Conservation (phyloP, 257 asterid species). For the Solanum commersonii region DNA sequence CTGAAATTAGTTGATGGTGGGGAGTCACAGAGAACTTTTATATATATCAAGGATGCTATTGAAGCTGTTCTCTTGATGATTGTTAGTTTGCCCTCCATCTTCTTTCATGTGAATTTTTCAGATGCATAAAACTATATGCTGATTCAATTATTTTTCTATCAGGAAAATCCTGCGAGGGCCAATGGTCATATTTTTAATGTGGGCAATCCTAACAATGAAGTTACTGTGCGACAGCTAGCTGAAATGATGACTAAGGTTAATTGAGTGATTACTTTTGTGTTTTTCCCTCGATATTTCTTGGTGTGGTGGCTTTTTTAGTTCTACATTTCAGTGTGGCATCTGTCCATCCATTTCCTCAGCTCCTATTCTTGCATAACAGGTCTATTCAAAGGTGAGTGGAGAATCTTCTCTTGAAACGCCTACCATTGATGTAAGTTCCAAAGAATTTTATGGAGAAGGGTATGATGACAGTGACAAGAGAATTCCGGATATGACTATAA, state of each 20-base stretch:
- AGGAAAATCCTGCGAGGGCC: slow-evolving; percentile 95
- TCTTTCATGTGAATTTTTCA: not conserved
- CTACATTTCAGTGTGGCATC: not conserved
- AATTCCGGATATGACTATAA: slow-evolving; percentile 94
- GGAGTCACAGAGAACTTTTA: slow-evolving; percentile 82
- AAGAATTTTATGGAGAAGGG: slow-evolving; percentile 94
- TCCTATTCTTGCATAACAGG: slow-evolving; percentile 27
- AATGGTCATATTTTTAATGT: slow-evolving; percentile 88
- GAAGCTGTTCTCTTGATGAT: slow-evolving; percentile 92
- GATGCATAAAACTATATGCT: not conserved
- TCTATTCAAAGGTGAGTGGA: slow-evolving; percentile 76
- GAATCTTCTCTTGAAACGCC: slow-evolving; percentile 60
- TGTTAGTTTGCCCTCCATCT: slow-evolving; percentile 31
- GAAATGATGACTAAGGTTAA: slow-evolving; percentile 93
- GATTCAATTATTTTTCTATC: slow-evolving; percentile 11
- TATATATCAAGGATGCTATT: slow-evolving; percentile 88
- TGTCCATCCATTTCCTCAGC: not conserved
- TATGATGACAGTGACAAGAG: slow-evolving; percentile 95
- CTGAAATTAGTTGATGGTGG: slow-evolving; percentile 97
- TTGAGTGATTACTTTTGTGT: not conserved
- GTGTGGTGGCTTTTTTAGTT: not conserved
- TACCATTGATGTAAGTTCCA: slow-evolving; percentile 73
- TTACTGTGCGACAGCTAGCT: slow-evolving; percentile 91
- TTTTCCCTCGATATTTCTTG: not conserved
- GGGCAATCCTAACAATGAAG: slow-evolving; percentile 95